Conservation (phyloP, 2,329 filamentous ascomycete species). For the Escovopsis sp. region DNA sequence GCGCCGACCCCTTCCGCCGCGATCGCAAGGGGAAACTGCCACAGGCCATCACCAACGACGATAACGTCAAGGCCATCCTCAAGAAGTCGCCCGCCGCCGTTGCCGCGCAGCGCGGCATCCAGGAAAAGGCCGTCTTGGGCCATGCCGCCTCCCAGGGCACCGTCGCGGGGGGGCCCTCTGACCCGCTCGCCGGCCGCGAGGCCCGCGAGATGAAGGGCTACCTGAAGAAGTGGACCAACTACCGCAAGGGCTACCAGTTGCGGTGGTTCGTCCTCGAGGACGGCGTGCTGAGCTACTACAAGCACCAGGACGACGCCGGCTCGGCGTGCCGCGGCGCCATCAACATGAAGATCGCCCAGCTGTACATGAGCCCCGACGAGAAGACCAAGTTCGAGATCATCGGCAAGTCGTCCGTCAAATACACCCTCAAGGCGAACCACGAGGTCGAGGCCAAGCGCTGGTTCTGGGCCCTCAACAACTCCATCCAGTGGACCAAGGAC, state of each 20-base stretch:
- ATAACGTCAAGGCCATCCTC: conserved; percentile 70
- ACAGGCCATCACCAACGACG: conserved; percentile 92
- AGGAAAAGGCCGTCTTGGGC: conserved; percentile 90
- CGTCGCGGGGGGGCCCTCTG: conserved; percentile 35
- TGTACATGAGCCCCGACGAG: conserved; percentile 93
- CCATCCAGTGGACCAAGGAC: conserved; percentile 96
- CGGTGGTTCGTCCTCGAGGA: conserved; percentile 97
- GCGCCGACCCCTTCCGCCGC: conserved; percentile 86
- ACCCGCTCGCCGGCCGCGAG: conserved; percentile 62
- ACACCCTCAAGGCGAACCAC: conserved; percentile 94
- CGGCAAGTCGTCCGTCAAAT: conserved; percentile 96
- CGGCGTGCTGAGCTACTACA: conserved; percentile 95
- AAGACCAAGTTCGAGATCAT: conserved; percentile 97
- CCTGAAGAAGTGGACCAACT: conserved; percentile 99
- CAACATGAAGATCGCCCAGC: conserved; percentile 90
- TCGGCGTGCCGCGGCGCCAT: conserved; percentile 94
- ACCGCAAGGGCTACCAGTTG: conserved; percentile 90
- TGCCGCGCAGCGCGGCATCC: conserved; percentile 84
- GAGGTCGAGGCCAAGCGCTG: conserved; percentile 95
- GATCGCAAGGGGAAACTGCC: conserved; percentile 92
- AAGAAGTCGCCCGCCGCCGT: conserved; percentile 92
- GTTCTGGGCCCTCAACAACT: conserved; percentile 98
- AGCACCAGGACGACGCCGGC: conserved; percentile 93
- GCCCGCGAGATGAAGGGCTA: conserved; percentile 96
- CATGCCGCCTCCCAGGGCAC: conserved; percentile 45